Evolutionary conservation across 371 early-diverging fungal genomes (phyloP).

Genomic region (Choanephora cucurbitarum): DNA sequence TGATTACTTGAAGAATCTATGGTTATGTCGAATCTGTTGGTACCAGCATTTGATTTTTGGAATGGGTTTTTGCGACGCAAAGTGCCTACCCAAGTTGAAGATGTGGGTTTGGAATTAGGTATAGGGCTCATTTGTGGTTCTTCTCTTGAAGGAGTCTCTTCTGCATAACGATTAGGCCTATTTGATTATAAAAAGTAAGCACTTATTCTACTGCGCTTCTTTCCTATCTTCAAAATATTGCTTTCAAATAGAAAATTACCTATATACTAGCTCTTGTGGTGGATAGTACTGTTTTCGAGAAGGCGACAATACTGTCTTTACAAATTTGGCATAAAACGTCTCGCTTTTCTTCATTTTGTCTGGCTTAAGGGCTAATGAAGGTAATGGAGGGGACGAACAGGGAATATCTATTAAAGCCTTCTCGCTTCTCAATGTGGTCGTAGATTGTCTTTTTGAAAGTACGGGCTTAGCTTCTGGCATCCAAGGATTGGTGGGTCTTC

Average conservation of each 20-base stretch:
- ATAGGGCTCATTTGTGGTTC: constrained; percentile 8
- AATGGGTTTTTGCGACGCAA: constrained; percentile 47
- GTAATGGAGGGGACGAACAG: constrained; percentile 21
- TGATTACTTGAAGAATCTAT: constrained; percentile 8
- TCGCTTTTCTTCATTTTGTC: constrained; percentile 44
- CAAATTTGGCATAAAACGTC: constrained; percentile 43
- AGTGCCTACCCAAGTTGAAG: constrained; percentile 32
- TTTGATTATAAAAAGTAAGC: neutral
- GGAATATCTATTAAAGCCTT: constrained; percentile 18
- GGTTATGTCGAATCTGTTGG: constrained; percentile 20
- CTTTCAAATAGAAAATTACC: no score
- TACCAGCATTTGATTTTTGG: constrained; percentile 24
- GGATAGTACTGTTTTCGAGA: constrained; percentile 13
- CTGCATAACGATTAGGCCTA: constrained; percentile 8
- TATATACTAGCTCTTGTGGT: no score
- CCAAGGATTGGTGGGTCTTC: constrained; percentile 30
- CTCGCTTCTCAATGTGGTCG: constrained; percentile 22
- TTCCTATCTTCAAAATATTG: constrained; percentile 1
- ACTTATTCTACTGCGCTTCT: no score
- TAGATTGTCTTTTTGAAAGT: constrained; percentile 20
- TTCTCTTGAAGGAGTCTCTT: neutral
- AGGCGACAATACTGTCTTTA: constrained; percentile 32
- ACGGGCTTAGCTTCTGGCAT: constrained; percentile 11
- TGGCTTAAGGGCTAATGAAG: neutral
- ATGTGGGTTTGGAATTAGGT: constrained; percentile 10